Evolutionary conservation across 176 grass and related monocot genomes (phyloP).

Genomic region (Hordeum vulgare): MorexV3_pseudomolecules_assembly NC_058522.1:549964677-549965176

Average conservation of each 20-base stretch:
- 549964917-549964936: background rate
- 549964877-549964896: too few relatives aligned
- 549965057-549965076: background rate
- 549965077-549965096: background rate
- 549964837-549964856: too few relatives aligned
- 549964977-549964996: background rate
- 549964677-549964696: background rate
- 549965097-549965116: background rate
- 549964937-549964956: background rate
- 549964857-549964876: too few relatives aligned
- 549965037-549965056: background rate
- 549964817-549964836: too few relatives aligned
- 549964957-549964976: background rate
- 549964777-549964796: background rate
- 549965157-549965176: background rate
- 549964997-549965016: background rate
- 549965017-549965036: background rate
- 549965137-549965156: background rate
- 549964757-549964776: background rate
- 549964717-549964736: background rate
- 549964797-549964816: too few relatives aligned
- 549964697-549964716: background rate
- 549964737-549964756: background rate
- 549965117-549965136: background rate
- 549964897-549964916: background rate